Percentiles rank a stretch among this genome's conserved stretches.
Conservation (phyloP, 352 stramenopile genomes). For the Phytophthora multivora region DNA sequence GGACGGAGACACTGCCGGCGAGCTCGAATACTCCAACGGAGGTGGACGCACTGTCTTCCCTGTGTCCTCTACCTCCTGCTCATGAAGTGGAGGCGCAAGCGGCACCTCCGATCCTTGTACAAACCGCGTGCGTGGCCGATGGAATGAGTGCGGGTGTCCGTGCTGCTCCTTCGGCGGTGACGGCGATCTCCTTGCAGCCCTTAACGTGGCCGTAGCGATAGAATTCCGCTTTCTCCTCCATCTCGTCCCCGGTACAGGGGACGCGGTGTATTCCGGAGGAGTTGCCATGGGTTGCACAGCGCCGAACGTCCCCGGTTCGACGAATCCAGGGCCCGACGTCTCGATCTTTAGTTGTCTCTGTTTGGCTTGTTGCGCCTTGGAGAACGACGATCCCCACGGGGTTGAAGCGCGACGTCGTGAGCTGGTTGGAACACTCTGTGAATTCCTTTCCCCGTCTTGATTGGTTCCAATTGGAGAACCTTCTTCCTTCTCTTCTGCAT, state of each 20-base stretch:
- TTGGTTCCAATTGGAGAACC: constrained; percentile 9
- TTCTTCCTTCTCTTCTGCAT: constrained; percentile 11
- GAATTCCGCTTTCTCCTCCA: constrained; percentile 60
- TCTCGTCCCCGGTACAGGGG: constrained; percentile 46
- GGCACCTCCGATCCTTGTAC: constrained; percentile 11
- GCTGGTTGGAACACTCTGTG: not conserved
- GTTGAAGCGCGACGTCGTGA: constrained; percentile 20
- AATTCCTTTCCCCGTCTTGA: constrained; percentile 13
- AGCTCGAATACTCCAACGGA: constrained; percentile 41
- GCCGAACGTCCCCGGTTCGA: constrained; percentile 3
- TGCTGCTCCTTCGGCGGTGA: constrained; percentile 21
- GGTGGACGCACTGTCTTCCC: constrained; percentile 22
- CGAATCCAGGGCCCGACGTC: constrained; percentile 24
- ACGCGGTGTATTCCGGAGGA: constrained; percentile 63
- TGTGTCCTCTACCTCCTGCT: constrained; percentile 5
- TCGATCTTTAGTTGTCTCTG: constrained; percentile 37
- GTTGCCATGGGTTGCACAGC: constrained; percentile 12
- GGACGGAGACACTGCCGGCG: constrained; percentile 34
- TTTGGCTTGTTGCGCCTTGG: constrained; percentile 25
- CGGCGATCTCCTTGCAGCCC: constrained; percentile 12
- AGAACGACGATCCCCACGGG: constrained; percentile 6
- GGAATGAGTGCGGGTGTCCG: constrained; percentile 23
- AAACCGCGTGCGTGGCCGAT: constrained; percentile 30
- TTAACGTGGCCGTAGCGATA: constrained; percentile 43
- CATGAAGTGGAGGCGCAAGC: constrained; percentile 11